Conservation (phyloP, 305 asterid genomes). For the Fraxinus greggii region DNA sequence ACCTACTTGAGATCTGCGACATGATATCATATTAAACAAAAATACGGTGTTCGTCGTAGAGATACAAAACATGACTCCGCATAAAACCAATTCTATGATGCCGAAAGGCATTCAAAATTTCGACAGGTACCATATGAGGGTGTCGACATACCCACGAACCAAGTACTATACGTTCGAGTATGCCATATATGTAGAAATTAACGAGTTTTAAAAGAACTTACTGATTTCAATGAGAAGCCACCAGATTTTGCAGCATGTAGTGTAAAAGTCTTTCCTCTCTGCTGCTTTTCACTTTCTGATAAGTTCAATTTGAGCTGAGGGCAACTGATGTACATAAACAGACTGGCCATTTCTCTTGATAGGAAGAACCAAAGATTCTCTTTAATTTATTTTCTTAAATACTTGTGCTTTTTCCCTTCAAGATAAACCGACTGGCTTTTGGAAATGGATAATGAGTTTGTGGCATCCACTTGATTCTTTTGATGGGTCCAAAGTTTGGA, state of each 20-base stretch:
- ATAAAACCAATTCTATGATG: background rate
- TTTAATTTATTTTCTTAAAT: constrained; percentile 26
- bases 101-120: background rate
- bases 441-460: constrained; percentile 46
- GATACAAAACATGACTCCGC: background rate
- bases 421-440: background rate
- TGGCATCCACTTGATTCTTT: constrained; percentile 29
- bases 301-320: constrained; percentile 18
- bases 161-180: background rate
- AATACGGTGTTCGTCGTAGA: background rate
- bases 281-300: constrained; percentile 26
- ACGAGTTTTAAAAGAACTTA: constrained; percentile 17
- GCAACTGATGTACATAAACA: background rate
- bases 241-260: constrained; percentile 61
- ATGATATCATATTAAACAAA: constrained; percentile 11
- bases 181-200: background rate
- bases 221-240: constrained; percentile 54
- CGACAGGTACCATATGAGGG: background rate
- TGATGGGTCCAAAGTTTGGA: background rate
- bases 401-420: background rate
- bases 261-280: constrained; percentile 22
- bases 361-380: constrained; percentile 13
- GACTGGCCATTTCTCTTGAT: constrained; percentile 3
- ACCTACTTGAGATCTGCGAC: constrained; percentile 42
- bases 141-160: background rate